Evolutionary conservation across 257 asterid species (phyloP), one percentile per base, ranked within the genome.

Genomic region (Oldenlandia corymbosa): DNA sequence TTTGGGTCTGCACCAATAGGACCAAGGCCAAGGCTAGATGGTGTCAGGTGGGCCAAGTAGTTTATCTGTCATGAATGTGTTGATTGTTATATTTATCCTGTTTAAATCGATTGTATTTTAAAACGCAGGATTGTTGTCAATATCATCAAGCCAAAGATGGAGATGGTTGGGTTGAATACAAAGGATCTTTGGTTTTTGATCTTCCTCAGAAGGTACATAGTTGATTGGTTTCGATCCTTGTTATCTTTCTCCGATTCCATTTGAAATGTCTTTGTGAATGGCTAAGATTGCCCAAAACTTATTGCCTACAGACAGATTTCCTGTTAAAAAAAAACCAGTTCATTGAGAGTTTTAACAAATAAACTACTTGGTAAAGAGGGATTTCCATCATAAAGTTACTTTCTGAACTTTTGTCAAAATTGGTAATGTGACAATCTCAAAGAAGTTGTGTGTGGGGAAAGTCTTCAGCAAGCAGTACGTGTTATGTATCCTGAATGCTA

Each of bases 71-170:
- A 18, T 50, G 36, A 54, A 58, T 47, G 30, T 8, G 36, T 20
- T 42, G 36, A 50, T 71, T 59, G 21, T 34, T 17, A 1, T 14
- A 52, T 45, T 51, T 9, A 6, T 60, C 45, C 30, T 27, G 55
- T 45, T 67, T 68, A 34, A 60, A 36, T 27, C 53, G 32, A 73
- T 57, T 64, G 55, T 56, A 46, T 62, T 66, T 34, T 39, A 62
- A n/a, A 74, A 67, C 61, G 39, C 78, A 92, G 97, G 99, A 93
- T 80, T 93, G 99, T 78, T 83, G 95, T 81, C 96, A 87, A 79
- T 90, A 93, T 81, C 99, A 93, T 72, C 96, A 85, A 73, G 97
- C 97, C 64, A 93, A 93, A 78, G 96, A 93, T 81, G 99, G 99
- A 4, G 99, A 93, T 76, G 99, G 99, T 70, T 93, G 99, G 99